These are phyloP conservation scores for Magnaporthiopsis poae DNA, from an alignment of 2,329 filamentous ascomycete genomes.

Conservation along the genomic window DNA sequence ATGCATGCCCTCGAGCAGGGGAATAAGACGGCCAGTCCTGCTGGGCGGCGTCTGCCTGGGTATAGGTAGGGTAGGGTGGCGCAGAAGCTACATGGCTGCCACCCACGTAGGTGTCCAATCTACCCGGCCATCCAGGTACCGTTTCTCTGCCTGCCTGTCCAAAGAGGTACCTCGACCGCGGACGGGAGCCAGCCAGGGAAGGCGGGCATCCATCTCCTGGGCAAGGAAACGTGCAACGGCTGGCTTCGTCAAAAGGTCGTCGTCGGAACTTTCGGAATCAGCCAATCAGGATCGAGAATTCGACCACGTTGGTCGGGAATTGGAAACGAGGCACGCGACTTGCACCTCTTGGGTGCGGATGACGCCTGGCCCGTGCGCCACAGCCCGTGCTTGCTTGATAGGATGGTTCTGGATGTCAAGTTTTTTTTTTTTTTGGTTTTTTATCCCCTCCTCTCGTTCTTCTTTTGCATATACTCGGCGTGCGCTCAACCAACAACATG, in stretches of 20 bases:
- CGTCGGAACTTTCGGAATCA: neutral
- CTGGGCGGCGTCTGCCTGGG: no score
- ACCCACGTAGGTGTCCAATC: no score
- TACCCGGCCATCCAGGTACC: neutral
- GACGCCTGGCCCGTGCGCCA: neutral
- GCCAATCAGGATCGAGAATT: slow-evolving; percentile 4
- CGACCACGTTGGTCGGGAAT: slow-evolving; percentile 7
- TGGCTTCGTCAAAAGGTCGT: neutral
- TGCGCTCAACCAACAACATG: no score
- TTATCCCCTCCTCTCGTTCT: neutral
- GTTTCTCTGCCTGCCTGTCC: no score
- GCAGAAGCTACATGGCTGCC: no score
- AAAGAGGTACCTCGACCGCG: neutral
- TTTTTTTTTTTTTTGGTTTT: neutral
- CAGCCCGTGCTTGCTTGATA: slow-evolving; percentile 4
- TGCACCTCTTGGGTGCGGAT: no score
- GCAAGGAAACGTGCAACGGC: neutral
- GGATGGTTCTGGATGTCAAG: neutral
- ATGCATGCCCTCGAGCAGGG: neutral
- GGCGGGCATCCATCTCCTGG: neutral
- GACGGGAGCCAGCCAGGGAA: neutral
- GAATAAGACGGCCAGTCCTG: neutral
- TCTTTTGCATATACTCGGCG: no score
- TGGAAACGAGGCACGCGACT: slow-evolving; percentile 9
- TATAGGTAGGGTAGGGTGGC: no score